phyloP scores from a whole-genome alignment of 1,139 yeast genomes.

The Taphrina deformans region DNA sequence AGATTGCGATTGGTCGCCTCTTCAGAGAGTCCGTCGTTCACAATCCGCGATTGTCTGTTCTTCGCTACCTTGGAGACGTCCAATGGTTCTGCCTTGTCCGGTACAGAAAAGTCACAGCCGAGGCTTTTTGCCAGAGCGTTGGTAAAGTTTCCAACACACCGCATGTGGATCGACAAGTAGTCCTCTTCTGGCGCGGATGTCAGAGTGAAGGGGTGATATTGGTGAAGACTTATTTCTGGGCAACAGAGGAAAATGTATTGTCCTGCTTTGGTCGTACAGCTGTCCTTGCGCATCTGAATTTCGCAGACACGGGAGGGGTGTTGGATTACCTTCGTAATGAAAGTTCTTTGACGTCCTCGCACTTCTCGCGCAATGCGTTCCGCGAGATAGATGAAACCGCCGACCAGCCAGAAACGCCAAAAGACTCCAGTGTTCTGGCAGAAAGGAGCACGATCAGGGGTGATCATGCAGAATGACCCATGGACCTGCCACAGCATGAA shows the following conservation, averaged over 20 bases:
- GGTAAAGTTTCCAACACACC: constrained; percentile 32
- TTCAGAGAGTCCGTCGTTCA: constrained; percentile 3
- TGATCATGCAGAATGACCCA: constrained; percentile 33
- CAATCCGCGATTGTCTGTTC: constrained; percentile 11
- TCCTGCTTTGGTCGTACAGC: constrained; percentile 25
- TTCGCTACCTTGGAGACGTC: background rate
- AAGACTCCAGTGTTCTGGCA: constrained; percentile 20
- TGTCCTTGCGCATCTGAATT: constrained; percentile 26
- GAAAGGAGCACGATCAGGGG: constrained; percentile 32
- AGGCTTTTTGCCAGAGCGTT: constrained; percentile 21
- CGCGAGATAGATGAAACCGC: constrained; percentile 28
- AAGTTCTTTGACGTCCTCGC: constrained; percentile 23
- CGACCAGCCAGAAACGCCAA: constrained; percentile 27
- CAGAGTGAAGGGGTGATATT: constrained; percentile 33
- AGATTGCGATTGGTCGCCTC: constrained; percentile 6
- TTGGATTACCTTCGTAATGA: constrained; percentile 28
- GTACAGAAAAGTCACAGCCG: constrained; percentile 27
- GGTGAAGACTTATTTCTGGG: constrained; percentile 31
- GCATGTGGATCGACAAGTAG: constrained; percentile 29
- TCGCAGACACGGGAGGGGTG: constrained; percentile 34
- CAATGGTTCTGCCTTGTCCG: background rate
- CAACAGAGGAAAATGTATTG: constrained; percentile 35
- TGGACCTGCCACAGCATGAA: constrained; percentile 32
- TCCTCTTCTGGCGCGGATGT: constrained; percentile 32
- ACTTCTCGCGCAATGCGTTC: constrained; percentile 25